These are phyloP conservation scores for Teratosphaeria gauchensis DNA, from an alignment of 2,329 filamentous ascomycete species.

Conservation along the genomic window DNA sequence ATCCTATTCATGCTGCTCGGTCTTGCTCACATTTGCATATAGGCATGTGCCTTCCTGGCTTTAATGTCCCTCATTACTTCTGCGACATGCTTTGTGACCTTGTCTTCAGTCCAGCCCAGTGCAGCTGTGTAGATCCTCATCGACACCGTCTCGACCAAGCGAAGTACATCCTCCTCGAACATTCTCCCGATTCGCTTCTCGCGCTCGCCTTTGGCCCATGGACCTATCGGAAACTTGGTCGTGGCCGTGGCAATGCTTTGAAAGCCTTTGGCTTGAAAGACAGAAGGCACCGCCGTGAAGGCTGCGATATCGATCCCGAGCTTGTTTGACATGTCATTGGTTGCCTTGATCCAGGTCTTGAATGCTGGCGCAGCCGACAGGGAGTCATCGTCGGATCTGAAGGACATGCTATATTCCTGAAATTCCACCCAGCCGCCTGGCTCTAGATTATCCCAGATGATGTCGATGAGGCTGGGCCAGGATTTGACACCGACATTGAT, in stretches of 20 bases:
- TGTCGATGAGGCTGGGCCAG: neutral
- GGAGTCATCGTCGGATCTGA: neutral
- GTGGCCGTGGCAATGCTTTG: neutral
- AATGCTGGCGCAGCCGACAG: neutral
- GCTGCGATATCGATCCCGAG: neutral
- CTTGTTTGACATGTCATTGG: neutral
- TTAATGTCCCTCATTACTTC: conserved; percentile 5
- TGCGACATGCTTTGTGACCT: conserved; percentile 1
- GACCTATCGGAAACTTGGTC: neutral
- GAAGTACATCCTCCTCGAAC: conserved; percentile 1
- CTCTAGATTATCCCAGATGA: neutral
- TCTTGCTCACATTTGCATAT: conserved; percentile 3
- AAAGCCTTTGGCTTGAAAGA: neutral
- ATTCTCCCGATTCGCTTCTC: neutral
- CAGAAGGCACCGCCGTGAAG: neutral
- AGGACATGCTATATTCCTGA: neutral
- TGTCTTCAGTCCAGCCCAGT: conserved; percentile 5
- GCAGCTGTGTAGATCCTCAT: conserved; percentile 7
- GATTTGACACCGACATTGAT: neutral
- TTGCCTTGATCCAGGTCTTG: neutral
- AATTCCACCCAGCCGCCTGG: conserved; percentile 2
- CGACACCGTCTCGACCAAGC: conserved; percentile 5
- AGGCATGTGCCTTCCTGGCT: conserved; percentile 5
- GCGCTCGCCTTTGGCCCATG: conserved; percentile 1
- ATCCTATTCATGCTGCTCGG: neutral